These are phyloP conservation scores for Hysterium pulicare DNA, from an alignment of 2,329 filamentous ascomycete genomes.

Conservation along the genomic window DNA sequence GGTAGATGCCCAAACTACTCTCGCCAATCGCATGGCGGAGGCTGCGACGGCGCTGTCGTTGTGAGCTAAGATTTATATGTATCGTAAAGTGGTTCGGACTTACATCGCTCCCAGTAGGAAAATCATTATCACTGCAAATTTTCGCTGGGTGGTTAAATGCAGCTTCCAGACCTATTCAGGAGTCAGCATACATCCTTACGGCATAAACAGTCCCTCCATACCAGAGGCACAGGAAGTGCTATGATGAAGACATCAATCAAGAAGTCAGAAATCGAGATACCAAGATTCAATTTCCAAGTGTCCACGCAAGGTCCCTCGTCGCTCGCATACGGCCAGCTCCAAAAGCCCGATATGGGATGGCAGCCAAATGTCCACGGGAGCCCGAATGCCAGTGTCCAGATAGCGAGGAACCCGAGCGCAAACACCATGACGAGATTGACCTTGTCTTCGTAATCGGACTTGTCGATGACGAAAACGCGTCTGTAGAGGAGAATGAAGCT, in stretches of 20 bases:
- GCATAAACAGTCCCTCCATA: neutral
- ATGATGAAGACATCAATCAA: slow-evolving; percentile 4
- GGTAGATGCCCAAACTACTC: neutral
- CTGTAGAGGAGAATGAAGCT: slow-evolving; percentile 6
- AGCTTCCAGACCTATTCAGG: neutral
- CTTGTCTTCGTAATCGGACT: slow-evolving; percentile 1
- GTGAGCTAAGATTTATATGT: too few species aligned
- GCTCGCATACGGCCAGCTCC: slow-evolving; percentile 1
- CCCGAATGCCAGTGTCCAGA: slow-evolving; percentile 7
- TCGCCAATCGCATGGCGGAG: neutral
- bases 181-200: too few species aligned
- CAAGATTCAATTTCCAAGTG: slow-evolving; percentile 3
- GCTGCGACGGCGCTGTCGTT: neutral
- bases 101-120: neutral
- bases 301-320: slow-evolving; percentile 1
- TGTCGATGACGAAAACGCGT: slow-evolving; percentile 5
- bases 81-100: neutral
- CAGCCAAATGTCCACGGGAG: slow-evolving; percentile 6
- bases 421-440: slow-evolving; percentile 2
- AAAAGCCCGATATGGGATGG: slow-evolving; percentile 3
- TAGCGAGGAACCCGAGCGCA: slow-evolving; percentile 2
- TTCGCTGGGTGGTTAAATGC: neutral
- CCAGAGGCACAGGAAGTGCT: slow-evolving; percentile 4
- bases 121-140: neutral
- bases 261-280: slow-evolving; percentile 2